These are phyloP conservation scores for Globisporangium parvum DNA, from an alignment of 352 stramenopile species.

Conservation along the genomic window DNA sequence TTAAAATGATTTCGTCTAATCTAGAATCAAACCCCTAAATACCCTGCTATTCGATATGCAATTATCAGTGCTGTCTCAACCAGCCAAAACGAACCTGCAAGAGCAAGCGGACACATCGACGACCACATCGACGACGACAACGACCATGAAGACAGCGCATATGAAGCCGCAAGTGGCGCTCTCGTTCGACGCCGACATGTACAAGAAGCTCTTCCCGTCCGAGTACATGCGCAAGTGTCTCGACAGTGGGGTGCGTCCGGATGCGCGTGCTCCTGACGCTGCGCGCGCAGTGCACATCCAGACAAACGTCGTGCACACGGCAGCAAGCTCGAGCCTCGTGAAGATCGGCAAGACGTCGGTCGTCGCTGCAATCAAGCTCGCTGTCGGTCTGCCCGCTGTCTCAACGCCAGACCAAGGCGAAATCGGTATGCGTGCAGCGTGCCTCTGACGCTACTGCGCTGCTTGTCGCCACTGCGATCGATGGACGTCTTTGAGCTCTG, in stretches of 20 bases:
- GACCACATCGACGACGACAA: background rate
- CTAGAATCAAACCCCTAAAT: no score
- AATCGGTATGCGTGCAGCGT: conserved; percentile 28
- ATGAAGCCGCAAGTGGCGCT: conserved; percentile 18
- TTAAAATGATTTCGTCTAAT: no score
- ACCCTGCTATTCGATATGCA: no score
- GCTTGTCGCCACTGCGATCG: background rate
- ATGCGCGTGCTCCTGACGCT: conserved; percentile 44
- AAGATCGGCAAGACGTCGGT: conserved; percentile 72
- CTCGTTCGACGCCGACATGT: conserved; percentile 63
- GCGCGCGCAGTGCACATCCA: conserved; percentile 54
- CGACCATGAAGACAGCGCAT: conserved; percentile 2
- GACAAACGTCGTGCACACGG: conserved; percentile 55
- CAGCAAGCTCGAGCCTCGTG: conserved; percentile 65
- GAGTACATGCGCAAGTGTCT: conserved; percentile 69
- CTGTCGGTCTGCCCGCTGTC: conserved; percentile 64
- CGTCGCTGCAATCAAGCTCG: conserved; percentile 63
- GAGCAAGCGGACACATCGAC: no score
- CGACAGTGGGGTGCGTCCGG: conserved; percentile 45
- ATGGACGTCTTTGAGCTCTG: background rate
- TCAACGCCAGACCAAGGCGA: conserved; percentile 70
- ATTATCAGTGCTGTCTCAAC: no score
- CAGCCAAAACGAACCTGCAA: no score
- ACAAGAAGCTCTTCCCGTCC: conserved; percentile 66
- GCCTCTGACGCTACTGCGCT: background rate